Conservation (phyloP, 208 protist species). For the Leptomonas pyrrhocoris region DNA sequence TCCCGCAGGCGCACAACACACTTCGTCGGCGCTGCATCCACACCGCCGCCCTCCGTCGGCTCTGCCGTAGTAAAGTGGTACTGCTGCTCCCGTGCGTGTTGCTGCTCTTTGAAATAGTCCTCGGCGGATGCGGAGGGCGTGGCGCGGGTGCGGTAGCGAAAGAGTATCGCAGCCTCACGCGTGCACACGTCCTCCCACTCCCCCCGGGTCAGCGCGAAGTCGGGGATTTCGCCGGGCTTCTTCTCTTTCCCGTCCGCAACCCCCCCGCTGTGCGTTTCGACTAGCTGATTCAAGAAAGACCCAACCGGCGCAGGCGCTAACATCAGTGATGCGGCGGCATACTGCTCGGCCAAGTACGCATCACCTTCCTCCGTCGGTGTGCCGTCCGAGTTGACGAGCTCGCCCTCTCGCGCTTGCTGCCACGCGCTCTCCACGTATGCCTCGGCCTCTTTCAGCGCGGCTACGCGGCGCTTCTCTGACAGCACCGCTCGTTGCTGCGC, state of each 20-base stretch:
- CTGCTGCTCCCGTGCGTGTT: slow-evolving; percentile 22
- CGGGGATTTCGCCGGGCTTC: neutral
- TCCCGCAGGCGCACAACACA: slow-evolving; percentile 77
- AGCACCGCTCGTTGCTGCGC: slow-evolving; percentile 36
- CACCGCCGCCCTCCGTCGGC: slow-evolving; percentile 5
- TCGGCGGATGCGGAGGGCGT: slow-evolving; percentile 16
- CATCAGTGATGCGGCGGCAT: slow-evolving; percentile 58
- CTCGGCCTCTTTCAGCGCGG: slow-evolving; percentile 59
- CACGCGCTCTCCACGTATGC: slow-evolving; percentile 75
- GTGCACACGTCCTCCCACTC: slow-evolving; percentile 52
- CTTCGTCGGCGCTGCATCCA: slow-evolving; percentile 46
- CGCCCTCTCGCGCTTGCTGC: slow-evolving; percentile 59
- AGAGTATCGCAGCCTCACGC: slow-evolving; percentile 53
- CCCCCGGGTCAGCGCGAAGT: slow-evolving; percentile 14
- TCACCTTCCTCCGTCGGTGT: slow-evolving; percentile 55
- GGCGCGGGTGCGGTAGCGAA: slow-evolving; percentile 37
- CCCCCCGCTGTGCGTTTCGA: slow-evolving; percentile 30
- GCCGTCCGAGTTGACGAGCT: slow-evolving; percentile 34
- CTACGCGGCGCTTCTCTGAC: slow-evolving; percentile 48
- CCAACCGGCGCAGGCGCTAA: slow-evolving; percentile 27
- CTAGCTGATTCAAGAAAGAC: slow-evolving; percentile 34
- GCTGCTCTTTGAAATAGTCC: slow-evolving; percentile 31
- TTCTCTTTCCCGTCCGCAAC: neutral
- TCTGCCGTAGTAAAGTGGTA: slow-evolving; percentile 40
- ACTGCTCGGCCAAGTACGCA: slow-evolving; percentile 80